Base-by-base conservation (phyloP, 2,329 filamentous ascomycete species). In the Fusarium nisikadoi region DNA sequence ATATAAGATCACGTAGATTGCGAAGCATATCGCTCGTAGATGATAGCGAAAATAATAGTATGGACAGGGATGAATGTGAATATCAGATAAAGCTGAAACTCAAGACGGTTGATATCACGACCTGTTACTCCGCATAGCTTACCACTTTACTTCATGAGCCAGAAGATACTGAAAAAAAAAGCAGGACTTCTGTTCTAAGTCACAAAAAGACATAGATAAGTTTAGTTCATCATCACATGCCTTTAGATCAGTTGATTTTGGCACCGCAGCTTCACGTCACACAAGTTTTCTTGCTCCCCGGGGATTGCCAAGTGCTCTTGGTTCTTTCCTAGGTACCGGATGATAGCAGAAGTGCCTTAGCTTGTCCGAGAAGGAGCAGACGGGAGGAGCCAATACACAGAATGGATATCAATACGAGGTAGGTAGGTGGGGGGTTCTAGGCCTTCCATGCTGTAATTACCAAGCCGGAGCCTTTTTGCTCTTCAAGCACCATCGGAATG, bases 361-460 rank as follows among this genome's bases (percentile, higher is more conserved):
- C 67, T 68, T 49, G 41, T 25, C 66, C 45, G 43, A 60, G 46
- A 66, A 66, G 52, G 39, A 60, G 68, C 55, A 39, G 65, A 47
- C 20, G 27, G 46, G n/a, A 23, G 49, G 33, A n/a, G 23, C 49
- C 49, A 53, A 53, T 35, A 27, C 42, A 45, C 23, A n/a, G 33
- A 53, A 53, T 39, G 29, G 50, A 60, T 70, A 70, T 45, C 42
- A 63, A 68, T 73, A 73, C 70, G 70, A 73, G 70, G 62, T 41
- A 73, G 70, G 62, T 41, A 61, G 70, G 50, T 63, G 70, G 62
- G 66, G 62, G 70, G 58, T 41, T 41, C 70, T 39, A 35, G 23
- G 42, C 39, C 53, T 45, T 46, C 29, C n/a, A 56, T 55, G 12
- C 29, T 33, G 29, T 53, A 38, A 27, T 27, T 46, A 23, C 47